These are phyloP conservation scores for Didymella pomorum DNA, from an alignment of 2,329 filamentous ascomycete species.

Conservation along the genomic window DNA sequence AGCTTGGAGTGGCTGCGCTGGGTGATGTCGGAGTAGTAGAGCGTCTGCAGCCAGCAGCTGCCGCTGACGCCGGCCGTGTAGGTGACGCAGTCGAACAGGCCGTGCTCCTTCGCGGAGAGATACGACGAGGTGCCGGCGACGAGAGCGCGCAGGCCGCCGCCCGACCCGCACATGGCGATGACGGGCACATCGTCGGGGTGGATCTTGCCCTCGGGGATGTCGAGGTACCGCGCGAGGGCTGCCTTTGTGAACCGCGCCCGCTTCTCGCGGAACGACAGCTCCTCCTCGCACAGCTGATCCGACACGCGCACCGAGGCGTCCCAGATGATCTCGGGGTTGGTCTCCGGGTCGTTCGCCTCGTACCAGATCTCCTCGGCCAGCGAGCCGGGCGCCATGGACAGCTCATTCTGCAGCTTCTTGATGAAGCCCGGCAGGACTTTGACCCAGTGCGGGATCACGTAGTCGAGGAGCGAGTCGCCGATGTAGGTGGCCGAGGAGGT, in stretches of 20 bases:
- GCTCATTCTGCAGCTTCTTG: constrained; percentile 83
- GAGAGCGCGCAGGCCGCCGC: constrained; percentile 86
- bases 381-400: constrained; percentile 87
- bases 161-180: constrained; percentile 94
- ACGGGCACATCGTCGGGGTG: constrained; percentile 91
- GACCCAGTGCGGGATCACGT: constrained; percentile 84
- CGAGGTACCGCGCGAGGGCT: constrained; percentile 83
- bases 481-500: constrained; percentile 48
- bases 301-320: constrained; percentile 85
- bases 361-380: constrained; percentile 92
- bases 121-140: constrained; percentile 91
- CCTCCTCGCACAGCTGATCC: constrained; percentile 80
- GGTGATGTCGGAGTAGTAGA: constrained; percentile 84
- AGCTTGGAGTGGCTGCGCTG: constrained; percentile 72
- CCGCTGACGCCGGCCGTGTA: constrained; percentile 97
- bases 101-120: constrained; percentile 82
- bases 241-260: constrained; percentile 73
- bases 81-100: constrained; percentile 90
- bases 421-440: constrained; percentile 77
- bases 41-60: constrained; percentile 90
- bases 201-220: constrained; percentile 78
- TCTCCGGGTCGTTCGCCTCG: constrained; percentile 82
- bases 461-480: constrained; percentile 67
- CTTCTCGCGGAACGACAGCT: constrained; percentile 75
- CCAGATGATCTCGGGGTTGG: constrained; percentile 87